Percentiles rank a stretch among this genome's conserved stretches.
Conservation (phyloP, 2,329 filamentous ascomycete species). For the Trichoderma citrinoviride region DNA sequence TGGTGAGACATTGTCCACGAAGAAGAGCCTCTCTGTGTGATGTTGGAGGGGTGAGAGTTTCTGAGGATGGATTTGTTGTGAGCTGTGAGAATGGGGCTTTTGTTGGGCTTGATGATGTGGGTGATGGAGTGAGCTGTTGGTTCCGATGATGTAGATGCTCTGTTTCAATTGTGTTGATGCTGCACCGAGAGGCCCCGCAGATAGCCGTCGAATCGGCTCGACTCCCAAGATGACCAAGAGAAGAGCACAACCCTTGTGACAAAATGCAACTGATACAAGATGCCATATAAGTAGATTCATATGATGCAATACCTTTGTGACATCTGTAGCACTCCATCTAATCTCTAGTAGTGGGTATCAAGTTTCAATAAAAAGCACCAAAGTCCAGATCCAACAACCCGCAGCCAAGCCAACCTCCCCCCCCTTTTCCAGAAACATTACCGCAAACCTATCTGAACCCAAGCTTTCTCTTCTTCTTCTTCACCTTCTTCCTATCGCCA, state of each 20-base stretch:
- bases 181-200: conserved; percentile 10
- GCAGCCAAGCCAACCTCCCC: neutral
- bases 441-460: conserved; percentile 38
- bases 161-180: neutral
- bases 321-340: neutral
- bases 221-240: neutral
- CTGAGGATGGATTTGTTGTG: neutral
- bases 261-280: neutral
- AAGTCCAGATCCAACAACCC: neutral
- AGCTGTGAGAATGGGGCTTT: neutral
- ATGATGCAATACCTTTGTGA: neutral
- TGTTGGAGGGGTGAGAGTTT: neutral
- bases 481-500: conserved; percentile 44
- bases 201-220: neutral
- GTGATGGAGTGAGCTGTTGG: neutral
- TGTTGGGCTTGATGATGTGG: neutral
- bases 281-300: neutral
- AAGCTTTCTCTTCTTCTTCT: conserved; percentile 45
- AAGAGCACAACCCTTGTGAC: neutral
- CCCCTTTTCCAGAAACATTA: neutral
- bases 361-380: neutral
- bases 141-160: conserved; percentile 5
- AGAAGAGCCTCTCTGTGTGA: neutral
- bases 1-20: conserved; percentile 39
- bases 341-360: neutral